These are phyloP conservation scores for Zopfochytrium polystomum DNA, from an alignment of 371 early-diverging fungal genomes.

Conservation along the genomic window DNA sequence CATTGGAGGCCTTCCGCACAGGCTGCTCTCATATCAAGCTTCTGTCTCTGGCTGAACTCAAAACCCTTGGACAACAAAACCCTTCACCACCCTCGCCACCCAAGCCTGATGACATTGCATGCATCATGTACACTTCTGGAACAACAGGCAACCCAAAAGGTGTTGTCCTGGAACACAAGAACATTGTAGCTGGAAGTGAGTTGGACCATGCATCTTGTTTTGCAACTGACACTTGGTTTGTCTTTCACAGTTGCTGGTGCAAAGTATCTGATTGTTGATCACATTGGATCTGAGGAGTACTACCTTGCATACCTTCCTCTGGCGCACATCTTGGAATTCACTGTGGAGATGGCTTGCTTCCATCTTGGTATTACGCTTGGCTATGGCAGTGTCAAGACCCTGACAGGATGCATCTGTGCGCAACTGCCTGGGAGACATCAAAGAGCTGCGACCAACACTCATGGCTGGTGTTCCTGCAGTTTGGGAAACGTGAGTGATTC, in stretches of 20 bases:
- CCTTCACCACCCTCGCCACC: slow-evolving; percentile 34
- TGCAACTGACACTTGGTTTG: too few species aligned
- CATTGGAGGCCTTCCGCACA: slow-evolving; percentile 42
- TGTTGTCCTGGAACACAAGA: slow-evolving; percentile 80
- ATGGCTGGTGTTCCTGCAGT: slow-evolving; percentile 74
- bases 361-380: slow-evolving; percentile 73
- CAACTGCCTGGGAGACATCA: slow-evolving; percentile 91
- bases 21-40: slow-evolving; percentile 45
- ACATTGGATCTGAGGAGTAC: slow-evolving; percentile 43
- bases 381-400: slow-evolving; percentile 83
- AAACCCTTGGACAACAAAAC: slow-evolving; percentile 49
- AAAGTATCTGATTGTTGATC: too few species aligned
- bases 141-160: slow-evolving; percentile 63
- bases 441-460: slow-evolving; percentile 85
- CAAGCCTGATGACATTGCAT: slow-evolving; percentile 50
- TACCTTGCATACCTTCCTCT: slow-evolving; percentile 91
- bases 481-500: slow-evolving; percentile 13
- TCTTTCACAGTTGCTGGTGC: too few species aligned
- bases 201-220: not conserved
- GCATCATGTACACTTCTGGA: slow-evolving; percentile 66
- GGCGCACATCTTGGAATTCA: slow-evolving; percentile 71
- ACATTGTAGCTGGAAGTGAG: slow-evolving; percentile 64
- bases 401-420: slow-evolving; percentile 88
- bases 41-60: slow-evolving; percentile 57
- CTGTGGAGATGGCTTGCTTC: slow-evolving; percentile 37